Percentiles rank a stretch among this genome's conserved stretches.
Conservation (phyloP, 129 eudicot species). For the Escallonia herrerae region DNA sequence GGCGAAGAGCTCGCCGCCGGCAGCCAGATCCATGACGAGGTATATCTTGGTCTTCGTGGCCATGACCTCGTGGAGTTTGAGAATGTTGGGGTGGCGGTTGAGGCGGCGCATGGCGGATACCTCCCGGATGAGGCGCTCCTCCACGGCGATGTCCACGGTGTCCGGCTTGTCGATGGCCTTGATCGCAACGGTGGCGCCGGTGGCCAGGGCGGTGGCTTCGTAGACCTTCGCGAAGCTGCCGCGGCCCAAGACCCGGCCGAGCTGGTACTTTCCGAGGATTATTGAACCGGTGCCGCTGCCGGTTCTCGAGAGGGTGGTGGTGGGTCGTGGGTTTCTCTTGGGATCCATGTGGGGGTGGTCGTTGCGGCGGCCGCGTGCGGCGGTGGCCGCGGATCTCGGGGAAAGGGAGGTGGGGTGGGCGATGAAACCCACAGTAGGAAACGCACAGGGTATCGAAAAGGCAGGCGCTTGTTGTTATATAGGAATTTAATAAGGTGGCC, state of each 20-base stretch:
- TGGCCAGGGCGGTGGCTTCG: slow-evolving; percentile 34
- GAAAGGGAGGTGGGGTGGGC: background rate
- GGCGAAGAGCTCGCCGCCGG: slow-evolving; percentile 64
- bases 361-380: slow-evolving; percentile 8
- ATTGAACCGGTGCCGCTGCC: slow-evolving; percentile 44
- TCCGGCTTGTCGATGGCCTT: slow-evolving; percentile 54
- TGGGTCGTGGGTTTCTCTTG: background rate
- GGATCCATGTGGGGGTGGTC: slow-evolving; percentile 20
- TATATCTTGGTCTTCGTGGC: slow-evolving; percentile 76
- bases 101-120: slow-evolving; percentile 85
- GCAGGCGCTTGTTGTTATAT: background rate
- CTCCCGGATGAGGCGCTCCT: slow-evolving; percentile 56
- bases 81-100: slow-evolving; percentile 63
- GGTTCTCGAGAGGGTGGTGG: slow-evolving; percentile 30
- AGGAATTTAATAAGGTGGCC: background rate
- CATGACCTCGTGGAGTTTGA: slow-evolving; percentile 66
- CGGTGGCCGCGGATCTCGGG: background rate
- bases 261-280: slow-evolving; percentile 49
- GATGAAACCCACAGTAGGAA: background rate
- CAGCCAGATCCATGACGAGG: slow-evolving; percentile 77
- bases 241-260: slow-evolving; percentile 64
- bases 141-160: slow-evolving; percentile 42
- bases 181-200: slow-evolving; percentile 45
- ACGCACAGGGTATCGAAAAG: background rate
- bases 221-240: slow-evolving; percentile 88